A percentile compares a stretch with the other conserved stretches of the same genome.
Conservation (phyloP, 441 rosid genomes). For the Syzygium malaccense region DNA sequence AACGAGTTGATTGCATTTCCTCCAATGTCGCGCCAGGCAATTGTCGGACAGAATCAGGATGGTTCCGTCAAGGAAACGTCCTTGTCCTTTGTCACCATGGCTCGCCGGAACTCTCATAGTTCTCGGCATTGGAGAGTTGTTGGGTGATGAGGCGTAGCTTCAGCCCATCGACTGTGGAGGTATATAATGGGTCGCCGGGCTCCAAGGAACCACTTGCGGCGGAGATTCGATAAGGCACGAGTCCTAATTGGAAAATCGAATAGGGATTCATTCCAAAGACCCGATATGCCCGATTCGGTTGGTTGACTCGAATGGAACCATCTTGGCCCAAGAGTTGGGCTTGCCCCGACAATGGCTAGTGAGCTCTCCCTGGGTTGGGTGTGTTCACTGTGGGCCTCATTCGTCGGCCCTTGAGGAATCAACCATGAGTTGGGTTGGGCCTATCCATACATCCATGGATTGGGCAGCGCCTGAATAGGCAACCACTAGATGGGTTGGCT, state of each 20-base stretch:
- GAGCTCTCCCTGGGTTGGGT: not conserved
- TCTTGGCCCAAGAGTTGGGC: accelerated
- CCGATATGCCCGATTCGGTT: accelerated
- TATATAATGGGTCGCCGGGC: accelerated
- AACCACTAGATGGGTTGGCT: not conserved
- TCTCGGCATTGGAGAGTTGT: not conserved
- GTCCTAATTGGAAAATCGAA: not conserved
- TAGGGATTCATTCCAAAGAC: accelerated
- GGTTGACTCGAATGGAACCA: not conserved
- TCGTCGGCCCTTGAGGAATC: not conserved
- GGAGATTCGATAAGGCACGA: not conserved
- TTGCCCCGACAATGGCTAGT: not conserved
- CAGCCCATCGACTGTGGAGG: accelerated
- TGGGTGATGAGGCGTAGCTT: not conserved
- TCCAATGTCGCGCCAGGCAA: accelerated
- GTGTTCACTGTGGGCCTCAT: not conserved
- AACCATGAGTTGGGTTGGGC: not conserved
- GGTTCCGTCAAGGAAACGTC: not conserved
- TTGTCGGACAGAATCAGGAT: accelerated
- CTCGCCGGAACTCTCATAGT: not conserved
- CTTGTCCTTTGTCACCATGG: accelerated
- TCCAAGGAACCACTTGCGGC: accelerated
- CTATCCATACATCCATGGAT: too few relatives aligned
- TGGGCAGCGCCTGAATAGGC: not conserved
- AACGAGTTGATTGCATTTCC: not conserved